These are phyloP conservation scores for Colletotrichum phormii DNA, from an alignment of 2,329 filamentous ascomycete genomes.

Conservation along the genomic window DNA sequence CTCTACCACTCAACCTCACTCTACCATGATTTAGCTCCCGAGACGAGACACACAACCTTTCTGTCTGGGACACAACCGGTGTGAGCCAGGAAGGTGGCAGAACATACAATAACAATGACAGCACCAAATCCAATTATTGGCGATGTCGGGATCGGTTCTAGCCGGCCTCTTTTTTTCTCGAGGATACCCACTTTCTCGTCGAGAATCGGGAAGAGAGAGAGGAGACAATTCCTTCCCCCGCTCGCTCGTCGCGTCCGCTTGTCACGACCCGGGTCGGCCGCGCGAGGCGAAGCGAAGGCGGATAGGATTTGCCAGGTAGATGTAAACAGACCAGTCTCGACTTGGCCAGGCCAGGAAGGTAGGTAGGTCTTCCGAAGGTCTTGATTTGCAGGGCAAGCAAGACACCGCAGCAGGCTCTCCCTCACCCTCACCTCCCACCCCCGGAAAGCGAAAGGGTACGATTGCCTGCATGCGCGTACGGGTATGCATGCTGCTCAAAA, in stretches of 20 bases:
- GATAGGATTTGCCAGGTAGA: background rate
- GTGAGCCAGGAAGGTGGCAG: slow-evolving; percentile 29
- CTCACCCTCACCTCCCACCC: background rate
- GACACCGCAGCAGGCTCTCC: background rate
- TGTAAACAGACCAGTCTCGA: slow-evolving; percentile 19
- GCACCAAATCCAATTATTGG: slow-evolving; percentile 9
- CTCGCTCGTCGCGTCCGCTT: slow-evolving; percentile 13
- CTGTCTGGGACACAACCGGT: slow-evolving; percentile 32
- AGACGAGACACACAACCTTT: slow-evolving; percentile 34
- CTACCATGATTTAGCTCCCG: slow-evolving; percentile 33
- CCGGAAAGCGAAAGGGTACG: slow-evolving; percentile 23
- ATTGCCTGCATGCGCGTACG: slow-evolving; percentile 35
- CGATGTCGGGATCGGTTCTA: slow-evolving; percentile 8
- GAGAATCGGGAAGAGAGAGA: background rate
- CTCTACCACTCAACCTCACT: slow-evolving; percentile 4
- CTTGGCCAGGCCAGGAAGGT: slow-evolving; percentile 15
- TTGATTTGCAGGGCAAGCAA: slow-evolving; percentile 19
- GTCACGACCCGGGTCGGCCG: slow-evolving; percentile 18
- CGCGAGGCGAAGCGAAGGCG: slow-evolving; percentile 24
- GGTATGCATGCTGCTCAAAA: slow-evolving; percentile 36
- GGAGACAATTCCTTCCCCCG: background rate
- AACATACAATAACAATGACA: slow-evolving; percentile 27
- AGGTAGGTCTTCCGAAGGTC: background rate
- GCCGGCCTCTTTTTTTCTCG: slow-evolving; percentile 1
- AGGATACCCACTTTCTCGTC: slow-evolving; percentile 15